Evolutionary conservation across 2,329 filamentous ascomycete genomes (phyloP), one percentile per base, ranked within the genome.

Genomic region (Metarhizium sp.): DNA sequence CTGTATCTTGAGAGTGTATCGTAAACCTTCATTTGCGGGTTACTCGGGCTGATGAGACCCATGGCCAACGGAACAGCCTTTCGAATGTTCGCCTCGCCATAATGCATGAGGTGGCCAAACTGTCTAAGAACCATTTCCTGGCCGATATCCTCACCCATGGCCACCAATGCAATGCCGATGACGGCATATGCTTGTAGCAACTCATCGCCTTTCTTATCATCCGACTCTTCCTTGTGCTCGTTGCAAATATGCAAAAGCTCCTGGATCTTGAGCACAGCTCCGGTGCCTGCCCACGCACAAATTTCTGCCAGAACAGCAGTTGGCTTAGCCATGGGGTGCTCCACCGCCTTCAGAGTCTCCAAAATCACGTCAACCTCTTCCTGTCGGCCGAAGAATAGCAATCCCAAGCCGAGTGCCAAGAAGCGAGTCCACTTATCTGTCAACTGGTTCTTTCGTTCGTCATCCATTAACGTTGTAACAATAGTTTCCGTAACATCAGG

Each of bases 21-120:
- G 76, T 99, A 99, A 50, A 99, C 89, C 79, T 97, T 99, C 92
- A 99, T 99, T 71, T 99, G 95, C 11, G 94, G 94, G 75, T 99
- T 99, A 75, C 91, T 96, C 13, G 95, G 90, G 73, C 90, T 96
- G 67, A 99, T 87, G 54, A 99, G 81, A 66, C 92, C 95, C 90
- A 99, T 95, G 30, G 94, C 94, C 54, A 99, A 79, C 40, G 94
- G 94, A 34, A 99, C 94, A 20, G 92, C 92, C 68, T 94, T 94
- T 59, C 94, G 88, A 64, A 99, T 99, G 69, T 99, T 97, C 67
- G 92, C 81, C 71, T 96, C 92, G 60, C 95, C 94, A 66, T 99
- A 99, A 75, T 99, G 94, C 94, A 99, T 99, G 58, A 99, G 79
- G 71, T 99, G 94, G 51, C 92, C 94, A 65, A 99, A 97, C 67